Evolutionary conservation across 768 basidiomycete species (phyloP).

Genomic region (Mycena amicta): DNA sequence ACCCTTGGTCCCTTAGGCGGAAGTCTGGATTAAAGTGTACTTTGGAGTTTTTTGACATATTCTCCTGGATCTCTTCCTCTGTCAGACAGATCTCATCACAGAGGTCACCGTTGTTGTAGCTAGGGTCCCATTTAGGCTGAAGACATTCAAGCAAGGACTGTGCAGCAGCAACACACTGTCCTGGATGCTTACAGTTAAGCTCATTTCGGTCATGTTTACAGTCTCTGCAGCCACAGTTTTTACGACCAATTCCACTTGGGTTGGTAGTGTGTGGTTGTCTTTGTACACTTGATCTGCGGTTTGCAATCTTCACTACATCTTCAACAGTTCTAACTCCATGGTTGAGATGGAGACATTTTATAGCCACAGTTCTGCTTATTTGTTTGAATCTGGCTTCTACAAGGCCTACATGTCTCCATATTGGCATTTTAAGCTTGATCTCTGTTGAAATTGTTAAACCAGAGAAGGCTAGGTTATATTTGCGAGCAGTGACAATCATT

Average conservation of each 20-base stretch:
- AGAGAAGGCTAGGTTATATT: neutral
- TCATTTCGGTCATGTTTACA: neutral
- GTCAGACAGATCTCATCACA: neutral
- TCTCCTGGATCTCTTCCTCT: neutral
- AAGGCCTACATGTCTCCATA: neutral
- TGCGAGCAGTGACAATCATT: neutral
- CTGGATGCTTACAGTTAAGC: neutral
- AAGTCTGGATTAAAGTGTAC: neutral
- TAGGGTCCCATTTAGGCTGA: slow-evolving; percentile 2
- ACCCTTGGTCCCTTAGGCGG: neutral
- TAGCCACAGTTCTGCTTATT: neutral
- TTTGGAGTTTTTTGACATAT: too few relatives aligned
- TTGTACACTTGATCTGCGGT: neutral
- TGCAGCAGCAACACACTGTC: slow-evolving; percentile 2
- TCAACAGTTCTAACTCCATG: neutral
- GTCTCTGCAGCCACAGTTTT: slow-evolving; percentile 3
- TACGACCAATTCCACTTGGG: neutral
- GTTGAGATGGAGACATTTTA: neutral
- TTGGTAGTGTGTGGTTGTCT: slow-evolving; percentile 4
- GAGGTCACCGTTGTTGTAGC: neutral
- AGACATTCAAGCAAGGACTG: neutral
- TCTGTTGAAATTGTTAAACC: neutral
- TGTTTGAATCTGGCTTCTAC: neutral
- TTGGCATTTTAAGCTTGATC: slow-evolving; percentile 1
- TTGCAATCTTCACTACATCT: neutral